Evolutionary conservation across 225 moss, liverwort and hornwort genomes (phyloP).

Genomic region (Pseudisothecium myosuroides): DNA sequence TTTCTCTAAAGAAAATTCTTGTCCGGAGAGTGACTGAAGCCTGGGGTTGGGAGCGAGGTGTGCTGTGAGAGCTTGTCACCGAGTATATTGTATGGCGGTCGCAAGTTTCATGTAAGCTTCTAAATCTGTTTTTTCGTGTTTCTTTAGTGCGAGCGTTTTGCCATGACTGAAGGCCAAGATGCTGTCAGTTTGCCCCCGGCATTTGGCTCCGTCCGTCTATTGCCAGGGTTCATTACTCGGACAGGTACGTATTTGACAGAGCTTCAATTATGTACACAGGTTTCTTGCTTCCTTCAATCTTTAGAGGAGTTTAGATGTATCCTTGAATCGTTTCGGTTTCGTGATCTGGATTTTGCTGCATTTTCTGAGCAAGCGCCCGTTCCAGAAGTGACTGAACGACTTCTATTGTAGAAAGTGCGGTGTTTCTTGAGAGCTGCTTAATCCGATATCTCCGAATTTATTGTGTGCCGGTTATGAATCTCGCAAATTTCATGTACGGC

Average conservation of each 20-base stretch:
- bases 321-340: background rate
- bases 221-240: background rate
- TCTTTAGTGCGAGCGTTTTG: no score
- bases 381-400: background rate
- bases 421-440: background rate
- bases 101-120: background rate
- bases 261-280: background rate
- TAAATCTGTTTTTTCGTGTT: background rate
- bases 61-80: background rate
- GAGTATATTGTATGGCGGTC: background rate
- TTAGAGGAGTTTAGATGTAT: background rate
- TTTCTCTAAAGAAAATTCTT: background rate
- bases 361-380: background rate
- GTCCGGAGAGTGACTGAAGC: background rate
- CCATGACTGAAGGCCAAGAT: background rate
- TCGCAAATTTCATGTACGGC: background rate
- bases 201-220: background rate
- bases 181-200: background rate
- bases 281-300: background rate
- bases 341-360: background rate
- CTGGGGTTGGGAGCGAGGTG: background rate
- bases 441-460: background rate
- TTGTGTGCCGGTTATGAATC: background rate
- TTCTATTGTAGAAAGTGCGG: background rate
- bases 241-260: background rate